These are phyloP conservation scores for Tetradesmus lagerheimii DNA, from an alignment of 139 green algal genomes.

Conservation along the genomic window DNA sequence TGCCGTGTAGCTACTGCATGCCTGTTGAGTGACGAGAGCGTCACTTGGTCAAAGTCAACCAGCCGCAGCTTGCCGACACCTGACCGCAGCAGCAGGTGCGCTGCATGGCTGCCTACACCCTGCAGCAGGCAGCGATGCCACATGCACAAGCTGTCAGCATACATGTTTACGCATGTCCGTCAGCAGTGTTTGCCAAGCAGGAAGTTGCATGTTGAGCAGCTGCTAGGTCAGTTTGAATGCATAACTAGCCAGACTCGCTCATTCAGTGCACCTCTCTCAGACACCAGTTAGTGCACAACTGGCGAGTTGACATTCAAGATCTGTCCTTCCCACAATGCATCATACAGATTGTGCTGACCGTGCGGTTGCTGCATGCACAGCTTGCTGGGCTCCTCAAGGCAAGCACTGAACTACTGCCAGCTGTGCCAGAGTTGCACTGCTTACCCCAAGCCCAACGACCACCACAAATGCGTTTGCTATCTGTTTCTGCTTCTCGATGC, in stretches of 20 bases:
- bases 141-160: no score
- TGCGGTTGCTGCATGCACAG: slow-evolving; percentile 4
- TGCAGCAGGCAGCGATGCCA: slow-evolving; percentile 47
- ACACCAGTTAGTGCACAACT: no score
- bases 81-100: slow-evolving; percentile 92
- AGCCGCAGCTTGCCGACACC: slow-evolving; percentile 92
- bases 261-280: no score
- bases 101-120: slow-evolving; percentile 96
- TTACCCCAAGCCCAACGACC: slow-evolving; percentile 93
- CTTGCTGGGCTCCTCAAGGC: no score
- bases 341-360: background rate
- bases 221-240: background rate
- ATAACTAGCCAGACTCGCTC: no score
- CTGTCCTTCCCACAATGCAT: no score
- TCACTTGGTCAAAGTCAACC: slow-evolving; percentile 98
- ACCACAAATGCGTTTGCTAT: slow-evolving; percentile 89
- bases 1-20: slow-evolving; percentile 93
- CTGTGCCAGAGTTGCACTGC: background rate
- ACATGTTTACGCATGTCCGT: no score
- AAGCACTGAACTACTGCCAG: background rate
- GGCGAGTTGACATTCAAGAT: no score
- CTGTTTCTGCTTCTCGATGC: slow-evolving; percentile 63
- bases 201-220: background rate
- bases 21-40: slow-evolving; percentile 67
- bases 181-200: no score